phyloP scores from a whole-genome alignment of 2,329 filamentous ascomycete species.

The Epichloe baconii region DNA sequence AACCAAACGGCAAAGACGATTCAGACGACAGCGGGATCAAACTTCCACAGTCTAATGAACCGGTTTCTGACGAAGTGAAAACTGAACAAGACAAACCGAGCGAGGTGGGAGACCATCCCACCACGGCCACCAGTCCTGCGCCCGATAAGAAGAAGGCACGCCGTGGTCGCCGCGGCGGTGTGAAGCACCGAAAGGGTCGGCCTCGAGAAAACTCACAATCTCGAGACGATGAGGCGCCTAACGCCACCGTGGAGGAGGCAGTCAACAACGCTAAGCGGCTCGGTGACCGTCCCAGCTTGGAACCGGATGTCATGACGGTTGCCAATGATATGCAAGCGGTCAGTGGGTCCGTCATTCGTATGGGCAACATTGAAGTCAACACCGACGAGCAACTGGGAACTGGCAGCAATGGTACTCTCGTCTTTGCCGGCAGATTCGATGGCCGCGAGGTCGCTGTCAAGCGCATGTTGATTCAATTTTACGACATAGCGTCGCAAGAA shows the following conservation, averaged over 20 bases:
- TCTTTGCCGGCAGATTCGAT: constrained; percentile 90
- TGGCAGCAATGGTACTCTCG: constrained; percentile 92
- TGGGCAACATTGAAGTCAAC: constrained; percentile 52
- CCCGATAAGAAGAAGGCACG: constrained; percentile 52
- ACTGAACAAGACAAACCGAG: not conserved
- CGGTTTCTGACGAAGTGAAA: not conserved
- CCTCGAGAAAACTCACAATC: constrained; percentile 39
- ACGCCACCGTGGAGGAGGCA: constrained; percentile 45
- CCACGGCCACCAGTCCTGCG: not conserved
- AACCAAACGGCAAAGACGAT: not conserved
- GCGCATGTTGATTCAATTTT: constrained; percentile 91
- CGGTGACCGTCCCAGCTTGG: constrained; percentile 38
- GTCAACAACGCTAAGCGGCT: constrained; percentile 47
- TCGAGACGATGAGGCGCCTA: constrained; percentile 30
- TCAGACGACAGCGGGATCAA: not conserved
- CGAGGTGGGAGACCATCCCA: not conserved
- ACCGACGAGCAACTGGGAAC: constrained; percentile 53
- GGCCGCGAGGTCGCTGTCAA: constrained; percentile 90
- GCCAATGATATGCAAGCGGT: constrained; percentile 46
- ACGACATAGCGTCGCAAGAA: constrained; percentile 88
- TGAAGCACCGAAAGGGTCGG: constrained; percentile 49
- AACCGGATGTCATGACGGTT: constrained; percentile 49
- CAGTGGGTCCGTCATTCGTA: constrained; percentile 44
- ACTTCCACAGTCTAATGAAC: not conserved
- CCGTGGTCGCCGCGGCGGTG: constrained; percentile 58